Conservation (phyloP, 2,329 filamentous ascomycete species). For the Aspergillus oerlinghausenensis region DNA sequence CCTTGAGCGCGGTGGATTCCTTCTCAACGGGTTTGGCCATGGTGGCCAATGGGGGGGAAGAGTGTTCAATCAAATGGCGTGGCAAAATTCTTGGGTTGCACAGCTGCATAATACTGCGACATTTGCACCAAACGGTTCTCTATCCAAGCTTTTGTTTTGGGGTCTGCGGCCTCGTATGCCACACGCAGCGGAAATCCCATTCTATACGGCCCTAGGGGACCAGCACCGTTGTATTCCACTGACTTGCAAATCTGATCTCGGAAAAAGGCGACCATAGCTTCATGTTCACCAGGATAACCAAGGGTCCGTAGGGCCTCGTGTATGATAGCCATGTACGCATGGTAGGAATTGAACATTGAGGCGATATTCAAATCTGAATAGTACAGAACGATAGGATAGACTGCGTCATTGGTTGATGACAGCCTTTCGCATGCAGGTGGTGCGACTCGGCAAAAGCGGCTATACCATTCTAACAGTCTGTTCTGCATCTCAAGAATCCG, state of each 20-base stretch:
- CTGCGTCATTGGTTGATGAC: constrained; percentile 14
- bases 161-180: constrained; percentile 22
- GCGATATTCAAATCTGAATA: constrained; percentile 20
- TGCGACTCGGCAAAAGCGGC: constrained; percentile 12
- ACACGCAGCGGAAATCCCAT: constrained; percentile 25
- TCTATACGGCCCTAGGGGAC: constrained; percentile 23
- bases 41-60: background rate
- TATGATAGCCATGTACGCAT: constrained; percentile 25
- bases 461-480: constrained; percentile 20
- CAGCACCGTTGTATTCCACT: constrained; percentile 22
- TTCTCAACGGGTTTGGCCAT: no score
- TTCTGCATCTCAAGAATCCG: constrained; percentile 18
- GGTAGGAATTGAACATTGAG: constrained; percentile 22
- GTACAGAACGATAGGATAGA: constrained; percentile 18
- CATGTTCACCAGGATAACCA: constrained; percentile 20
- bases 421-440: constrained; percentile 16
- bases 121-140: constrained; percentile 16
- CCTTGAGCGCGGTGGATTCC: background rate
- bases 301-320: constrained; percentile 21
- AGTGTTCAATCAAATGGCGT: background rate
- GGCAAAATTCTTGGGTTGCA: constrained; percentile 17
- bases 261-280: constrained; percentile 18
- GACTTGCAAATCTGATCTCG: constrained; percentile 29
- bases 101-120: constrained; percentile 21
- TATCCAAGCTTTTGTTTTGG: constrained; percentile 22